Evolutionary conservation across 2,329 filamentous ascomycete species (phyloP), one percentile per base, ranked within the genome.

Genomic region (Aureobasidium sp.): DNA sequence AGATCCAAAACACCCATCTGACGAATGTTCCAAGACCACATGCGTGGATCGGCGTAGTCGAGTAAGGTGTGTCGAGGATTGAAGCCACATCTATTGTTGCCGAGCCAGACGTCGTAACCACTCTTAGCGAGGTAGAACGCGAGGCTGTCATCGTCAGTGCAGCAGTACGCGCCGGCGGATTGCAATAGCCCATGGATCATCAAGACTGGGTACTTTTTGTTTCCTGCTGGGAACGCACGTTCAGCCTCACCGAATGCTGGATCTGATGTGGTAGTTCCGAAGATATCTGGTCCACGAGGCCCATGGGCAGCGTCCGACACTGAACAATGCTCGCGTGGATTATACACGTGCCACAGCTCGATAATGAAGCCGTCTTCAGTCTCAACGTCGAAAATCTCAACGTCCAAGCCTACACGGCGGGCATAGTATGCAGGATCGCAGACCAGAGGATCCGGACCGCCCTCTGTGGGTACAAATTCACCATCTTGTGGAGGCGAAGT

Each of bases 1-100:
- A 97, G 81, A 71, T 97, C 93, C 71, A 95, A 85, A 0, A 92
- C 87, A 3, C 91, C 93, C 89, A 97, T 95, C 70, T 96, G 90
- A 0, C 90, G 85, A 61, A 97, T 95, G 67, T 96, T 96, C 93
- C 93, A 97, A 44, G 87, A 86, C 93, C 93, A 97, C 90, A 97
- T 95, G 34, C 91, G 84, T 1, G 93, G 92, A 70, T 97, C 93
- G 3, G 78, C 78, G 66, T 88, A 86, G 2, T 84, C 76, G 42
- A 97, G 82, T 25, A 87, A 75, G 2, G 81, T 83, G 71, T 97
- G 93, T 66, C 86, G 83, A 0, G 93, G 92, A 0, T 83, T 78
- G 74, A 94, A 91, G 1, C 92, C 92, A 70, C 91, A 96, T 22
- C 93, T 84, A 71, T 96, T 97, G 76, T 96, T 96, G 5, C 93